A percentile compares a stretch with the other conserved stretches of the same genome.
phyloP scores from a whole-genome alignment of 2,329 filamentous ascomycete genomes.

The Capronia epimyces region DNA sequence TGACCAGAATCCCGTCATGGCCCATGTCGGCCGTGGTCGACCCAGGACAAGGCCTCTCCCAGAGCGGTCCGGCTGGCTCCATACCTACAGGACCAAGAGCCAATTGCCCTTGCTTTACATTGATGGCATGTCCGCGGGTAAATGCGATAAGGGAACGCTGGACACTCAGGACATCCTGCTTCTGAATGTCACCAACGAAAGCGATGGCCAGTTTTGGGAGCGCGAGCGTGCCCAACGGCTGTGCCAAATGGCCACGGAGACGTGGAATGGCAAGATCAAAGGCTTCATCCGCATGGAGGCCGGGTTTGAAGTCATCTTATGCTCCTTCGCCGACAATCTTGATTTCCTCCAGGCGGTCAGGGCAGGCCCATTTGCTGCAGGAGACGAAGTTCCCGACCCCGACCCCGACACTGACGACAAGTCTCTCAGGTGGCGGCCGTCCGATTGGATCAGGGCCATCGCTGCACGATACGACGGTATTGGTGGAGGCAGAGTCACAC shows the following conservation, averaged over 20 bases:
- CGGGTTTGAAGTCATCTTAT: slow-evolving; percentile 66
- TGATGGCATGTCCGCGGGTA: slow-evolving; percentile 65
- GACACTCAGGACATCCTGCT: slow-evolving; percentile 63
- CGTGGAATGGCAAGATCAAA: slow-evolving; percentile 54
- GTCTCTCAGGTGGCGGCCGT: background rate
- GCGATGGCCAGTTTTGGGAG: slow-evolving; percentile 41
- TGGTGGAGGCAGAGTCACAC: slow-evolving; percentile 36
- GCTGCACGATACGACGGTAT: slow-evolving; percentile 28
- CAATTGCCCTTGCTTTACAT: slow-evolving; percentile 60
- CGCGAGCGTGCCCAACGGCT: slow-evolving; percentile 49
- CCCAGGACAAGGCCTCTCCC: background rate
- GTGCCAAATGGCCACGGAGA: slow-evolving; percentile 48
- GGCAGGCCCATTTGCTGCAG: slow-evolving; percentile 12
- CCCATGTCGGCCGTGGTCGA: background rate
- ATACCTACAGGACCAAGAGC: slow-evolving; percentile 58
- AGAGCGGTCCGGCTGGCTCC: slow-evolving; percentile 52
- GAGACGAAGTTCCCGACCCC: background rate
- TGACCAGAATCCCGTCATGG: background rate
- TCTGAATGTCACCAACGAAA: slow-evolving; percentile 35
- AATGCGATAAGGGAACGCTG: slow-evolving; percentile 59
- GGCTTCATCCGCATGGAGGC: slow-evolving; percentile 63
- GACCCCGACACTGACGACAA: background rate
- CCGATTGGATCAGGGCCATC: slow-evolving; percentile 20
- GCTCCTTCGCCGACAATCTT: slow-evolving; percentile 51
- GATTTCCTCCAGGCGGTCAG: slow-evolving; percentile 34